Evolutionary conservation across 192 early-diverging fungal species (phyloP), one percentile per base, ranked within the genome.

Genomic region (Entomortierella chlamydospora): DNA sequence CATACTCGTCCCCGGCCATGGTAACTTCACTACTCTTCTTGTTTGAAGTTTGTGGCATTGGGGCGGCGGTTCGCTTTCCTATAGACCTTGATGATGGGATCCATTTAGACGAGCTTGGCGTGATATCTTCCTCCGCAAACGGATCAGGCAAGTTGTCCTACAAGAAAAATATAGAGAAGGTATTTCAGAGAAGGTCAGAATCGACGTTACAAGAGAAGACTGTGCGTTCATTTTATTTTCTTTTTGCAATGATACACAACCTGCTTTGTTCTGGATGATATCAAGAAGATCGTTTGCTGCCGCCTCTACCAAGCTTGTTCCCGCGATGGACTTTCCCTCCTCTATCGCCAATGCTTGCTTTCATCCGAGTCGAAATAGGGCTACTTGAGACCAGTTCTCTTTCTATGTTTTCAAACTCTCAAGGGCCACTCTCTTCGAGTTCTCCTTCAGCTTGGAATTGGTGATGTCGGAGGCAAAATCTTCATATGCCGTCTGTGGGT

Each of bases 271-370:
- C 41, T 45, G 61, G 12, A 62, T 62, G 47, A 51, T 28, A 64
- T 54, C 52, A 26, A 49, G 62, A 39, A 53, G 62, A 45, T 64
- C 62, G 26, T 12, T 53, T 64, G 62, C 62, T 64, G 51, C 62
- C 33, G 62, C 62, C 1, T 64, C 33, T 11, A 64, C 62, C 51
- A 64, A 64, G 34, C 62, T 54, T 54, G 62, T 64, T 39, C 62
- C 62, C 50, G 52, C 62, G 5, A 64, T 18, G 4, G 51, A 54
- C n/a, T 64, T 64, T 43, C 62, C 39, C 39, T 64, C 39, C 51
- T 53, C 49, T 30, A 54, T 64, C 31, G 34, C 30, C 30, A 64
- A 39, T 33, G 51, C 34, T 64, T 64, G 63, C 63, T 41, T 64
- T 64, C 23, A n/a, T 41, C 34, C 63, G 25, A 64, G 63, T 47